Evolutionary conservation across 331 rosid genomes (phyloP).

Genomic region (Pyrus hybrid): DNA sequence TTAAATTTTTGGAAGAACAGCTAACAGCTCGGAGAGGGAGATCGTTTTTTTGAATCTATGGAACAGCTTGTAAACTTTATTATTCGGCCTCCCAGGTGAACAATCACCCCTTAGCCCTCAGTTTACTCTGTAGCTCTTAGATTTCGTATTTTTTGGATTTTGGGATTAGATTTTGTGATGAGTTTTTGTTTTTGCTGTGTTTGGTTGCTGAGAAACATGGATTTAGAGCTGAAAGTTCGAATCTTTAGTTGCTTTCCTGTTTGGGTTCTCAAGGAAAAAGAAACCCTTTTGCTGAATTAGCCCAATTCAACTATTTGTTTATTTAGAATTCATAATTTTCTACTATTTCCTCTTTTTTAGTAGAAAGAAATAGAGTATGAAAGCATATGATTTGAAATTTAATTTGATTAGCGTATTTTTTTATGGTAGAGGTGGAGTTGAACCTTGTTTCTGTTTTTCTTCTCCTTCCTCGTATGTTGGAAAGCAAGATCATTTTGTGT

Average conservation of each 20-base stretch:
- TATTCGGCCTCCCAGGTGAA: conserved; percentile 76
- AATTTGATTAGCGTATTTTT: not conserved
- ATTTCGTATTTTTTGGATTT: not conserved
- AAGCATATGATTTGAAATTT: not conserved
- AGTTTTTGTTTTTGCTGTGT: conserved; percentile 15
- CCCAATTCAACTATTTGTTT: conserved; percentile 12
- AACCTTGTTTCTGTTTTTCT: not conserved
- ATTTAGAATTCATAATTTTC: not conserved
- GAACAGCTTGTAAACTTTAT: conserved; percentile 77
- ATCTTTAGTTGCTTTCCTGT: conserved; percentile 10
- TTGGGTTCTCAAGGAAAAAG: conserved; percentile 4
- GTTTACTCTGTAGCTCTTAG: not conserved
- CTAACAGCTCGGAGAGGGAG: not conserved
- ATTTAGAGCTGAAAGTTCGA: conserved; percentile 8
- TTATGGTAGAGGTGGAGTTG: not conserved
- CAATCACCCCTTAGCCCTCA: not conserved
- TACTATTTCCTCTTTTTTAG: not conserved
- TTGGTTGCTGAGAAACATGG: conserved; percentile 18
- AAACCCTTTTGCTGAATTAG: conserved; percentile 11
- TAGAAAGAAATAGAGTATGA: conserved; percentile 2
- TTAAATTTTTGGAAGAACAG: not conserved
- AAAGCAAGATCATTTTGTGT: no score
- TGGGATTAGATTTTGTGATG: conserved; percentile 11
- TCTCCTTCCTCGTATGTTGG: no score
- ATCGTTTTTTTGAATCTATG: conserved; percentile 35